Conservation (phyloP, 2,329 filamentous ascomycete genomes). For the Nemania sp. region DNA sequence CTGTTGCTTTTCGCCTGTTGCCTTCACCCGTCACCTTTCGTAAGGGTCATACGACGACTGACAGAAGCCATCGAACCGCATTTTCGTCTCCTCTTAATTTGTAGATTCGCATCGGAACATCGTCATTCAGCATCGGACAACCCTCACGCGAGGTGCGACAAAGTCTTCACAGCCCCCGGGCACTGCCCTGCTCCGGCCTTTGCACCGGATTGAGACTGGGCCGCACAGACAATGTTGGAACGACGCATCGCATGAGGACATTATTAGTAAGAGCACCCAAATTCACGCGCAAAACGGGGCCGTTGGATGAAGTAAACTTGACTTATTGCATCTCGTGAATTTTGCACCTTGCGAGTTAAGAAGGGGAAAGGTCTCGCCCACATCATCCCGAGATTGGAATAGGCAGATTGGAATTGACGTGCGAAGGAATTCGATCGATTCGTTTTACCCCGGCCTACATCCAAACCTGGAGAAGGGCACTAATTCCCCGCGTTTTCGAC, state of each 20-base stretch:
- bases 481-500: constrained; percentile 6
- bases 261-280: too few species aligned
- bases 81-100: constrained; percentile 1
- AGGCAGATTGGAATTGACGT: too few species aligned
- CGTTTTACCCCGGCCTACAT: too few species aligned
- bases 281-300: not conserved
- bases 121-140: not conserved
- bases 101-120: not conserved
- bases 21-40: not conserved
- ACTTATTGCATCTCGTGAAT: not conserved
- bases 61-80: not conserved
- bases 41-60: constrained; percentile 17
- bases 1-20: too few species aligned
- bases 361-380: too few species aligned
- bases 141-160: constrained; percentile 3
- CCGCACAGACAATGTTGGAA: not conserved
- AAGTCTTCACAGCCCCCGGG: not conserved
- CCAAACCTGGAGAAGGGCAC: constrained; percentile 2
- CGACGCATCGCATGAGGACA: not conserved
- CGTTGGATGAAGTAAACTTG: not conserved
- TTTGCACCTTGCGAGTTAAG: not conserved
- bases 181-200: not conserved
- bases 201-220: not conserved
- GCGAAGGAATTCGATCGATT: too few species aligned
- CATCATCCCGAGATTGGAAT: too few species aligned